These are phyloP conservation scores for Ophiocordyceps australis DNA, from an alignment of 2,329 filamentous ascomycete genomes.

Conservation along the genomic window DNA sequence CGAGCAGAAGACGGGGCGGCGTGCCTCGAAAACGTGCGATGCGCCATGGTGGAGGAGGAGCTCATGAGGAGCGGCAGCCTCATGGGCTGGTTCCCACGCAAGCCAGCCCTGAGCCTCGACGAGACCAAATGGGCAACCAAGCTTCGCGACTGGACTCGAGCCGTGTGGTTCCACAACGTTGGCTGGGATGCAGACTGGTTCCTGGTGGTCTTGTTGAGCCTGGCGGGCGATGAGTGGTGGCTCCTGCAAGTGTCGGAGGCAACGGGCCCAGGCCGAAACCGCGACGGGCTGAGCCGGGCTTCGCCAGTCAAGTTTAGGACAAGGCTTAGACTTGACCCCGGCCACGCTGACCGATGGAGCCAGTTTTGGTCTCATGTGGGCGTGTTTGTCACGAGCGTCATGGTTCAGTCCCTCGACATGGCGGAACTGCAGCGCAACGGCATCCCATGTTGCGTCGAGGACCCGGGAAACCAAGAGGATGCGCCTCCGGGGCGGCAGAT, in stretches of 20 bases:
- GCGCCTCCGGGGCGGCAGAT: conserved; percentile 22
- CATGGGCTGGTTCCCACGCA: conserved; percentile 42
- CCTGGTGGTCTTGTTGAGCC: conserved; percentile 50
- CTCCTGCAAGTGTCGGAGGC: conserved; percentile 38
- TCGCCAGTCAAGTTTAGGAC: conserved; percentile 16
- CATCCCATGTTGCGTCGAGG: no score
- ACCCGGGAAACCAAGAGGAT: no score
- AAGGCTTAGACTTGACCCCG: conserved; percentile 23
- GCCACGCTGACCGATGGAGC: conserved; percentile 24
- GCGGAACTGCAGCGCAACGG: conserved; percentile 25
- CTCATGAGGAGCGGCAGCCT: conserved; percentile 40
- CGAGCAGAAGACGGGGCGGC: conserved; percentile 36
- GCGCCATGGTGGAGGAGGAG: conserved; percentile 40
- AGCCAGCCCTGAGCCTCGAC: conserved; percentile 29
- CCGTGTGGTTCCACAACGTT: conserved; percentile 49
- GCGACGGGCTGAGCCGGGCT: conserved; percentile 7
- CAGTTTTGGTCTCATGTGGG: conserved; percentile 34
- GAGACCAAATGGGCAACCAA: conserved; percentile 42
- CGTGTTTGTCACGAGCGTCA: conserved; percentile 28
- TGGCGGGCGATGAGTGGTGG: conserved; percentile 66
- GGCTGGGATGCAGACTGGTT: conserved; percentile 62
- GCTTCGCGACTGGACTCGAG: conserved; percentile 42
- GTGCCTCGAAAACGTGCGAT: conserved; percentile 43
- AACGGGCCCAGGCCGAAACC: conserved; percentile 9
- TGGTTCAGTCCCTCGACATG: conserved; percentile 29